These are phyloP conservation scores for Dovyalis caffra DNA, from an alignment of 345 rosid genomes.

Conservation along the genomic window DNA sequence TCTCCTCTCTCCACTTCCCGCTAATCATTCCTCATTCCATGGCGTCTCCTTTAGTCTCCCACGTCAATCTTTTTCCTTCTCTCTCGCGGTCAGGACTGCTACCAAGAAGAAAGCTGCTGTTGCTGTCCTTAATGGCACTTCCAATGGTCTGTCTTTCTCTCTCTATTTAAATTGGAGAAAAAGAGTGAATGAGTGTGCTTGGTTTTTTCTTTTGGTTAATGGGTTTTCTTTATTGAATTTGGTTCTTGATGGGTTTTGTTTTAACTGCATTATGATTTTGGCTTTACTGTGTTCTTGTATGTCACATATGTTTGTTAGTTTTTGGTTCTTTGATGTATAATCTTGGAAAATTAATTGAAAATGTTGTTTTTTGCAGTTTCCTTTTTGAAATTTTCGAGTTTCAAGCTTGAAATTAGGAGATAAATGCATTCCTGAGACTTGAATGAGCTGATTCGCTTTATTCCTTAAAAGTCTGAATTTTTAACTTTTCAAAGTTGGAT, in stretches of 20 bases:
- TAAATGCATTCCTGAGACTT: no score
- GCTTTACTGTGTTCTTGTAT: no score
- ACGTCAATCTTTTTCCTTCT: conserved; percentile 36
- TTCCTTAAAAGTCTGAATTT: no score
- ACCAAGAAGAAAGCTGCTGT: conserved; percentile 63
- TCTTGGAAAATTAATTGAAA: no score
- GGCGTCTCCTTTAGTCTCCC: conserved; percentile 54
- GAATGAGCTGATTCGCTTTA: no score
- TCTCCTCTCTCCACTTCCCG: conserved; percentile 21
- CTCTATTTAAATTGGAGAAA: not conserved
- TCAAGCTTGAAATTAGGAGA: no score
- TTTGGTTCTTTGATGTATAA: no score
- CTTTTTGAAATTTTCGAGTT: no score
- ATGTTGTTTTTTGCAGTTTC: no score
- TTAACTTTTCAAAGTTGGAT: no score
- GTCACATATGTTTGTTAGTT: no score
- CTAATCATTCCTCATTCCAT: conserved; percentile 45
- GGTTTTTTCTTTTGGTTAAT: not conserved
- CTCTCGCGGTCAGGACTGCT: conserved; percentile 23
- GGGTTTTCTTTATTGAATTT: not conserved
- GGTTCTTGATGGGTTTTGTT: not conserved
- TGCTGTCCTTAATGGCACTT: conserved; percentile 75
- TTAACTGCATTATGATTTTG: no score
- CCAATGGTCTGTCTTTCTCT: conserved; percentile 36
- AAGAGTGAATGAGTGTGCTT: not conserved